Evolutionary conservation across 2,329 filamentous ascomycete species (phyloP).

Genomic region (Claviceps pazoutovae): DNA sequence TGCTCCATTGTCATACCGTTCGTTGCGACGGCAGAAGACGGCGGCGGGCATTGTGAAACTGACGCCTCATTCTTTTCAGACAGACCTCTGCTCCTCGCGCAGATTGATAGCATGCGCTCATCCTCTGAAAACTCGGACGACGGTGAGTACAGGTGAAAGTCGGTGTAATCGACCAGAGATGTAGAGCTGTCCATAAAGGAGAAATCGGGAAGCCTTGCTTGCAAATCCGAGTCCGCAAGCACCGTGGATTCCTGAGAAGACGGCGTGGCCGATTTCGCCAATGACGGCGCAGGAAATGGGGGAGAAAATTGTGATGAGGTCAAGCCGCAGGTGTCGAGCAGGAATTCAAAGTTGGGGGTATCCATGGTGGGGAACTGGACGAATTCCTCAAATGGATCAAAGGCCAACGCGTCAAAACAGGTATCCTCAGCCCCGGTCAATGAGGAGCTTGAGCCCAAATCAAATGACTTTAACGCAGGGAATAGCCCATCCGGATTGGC

Average conservation of each 20-base stretch:
- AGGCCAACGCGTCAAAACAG: constrained; percentile 5
- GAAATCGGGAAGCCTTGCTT: constrained; percentile 9
- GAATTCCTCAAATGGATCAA: constrained; percentile 31
- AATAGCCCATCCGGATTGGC: neutral
- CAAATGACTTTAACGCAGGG: constrained; percentile 6
- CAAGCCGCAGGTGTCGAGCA: constrained; percentile 27
- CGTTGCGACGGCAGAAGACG: neutral
- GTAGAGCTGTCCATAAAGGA: constrained; percentile 23
- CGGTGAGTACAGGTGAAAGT: constrained; percentile 44
- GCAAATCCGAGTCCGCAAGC: constrained; percentile 3
- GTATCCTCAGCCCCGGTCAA: constrained; percentile 11
- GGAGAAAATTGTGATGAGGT: constrained; percentile 24
- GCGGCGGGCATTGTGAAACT: constrained; percentile 2
- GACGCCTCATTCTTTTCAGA: constrained; percentile 5
- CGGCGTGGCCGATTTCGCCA: constrained; percentile 13
- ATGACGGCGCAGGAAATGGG: constrained; percentile 14
- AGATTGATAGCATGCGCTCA: constrained; percentile 25
- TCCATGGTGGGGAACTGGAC: constrained; percentile 27
- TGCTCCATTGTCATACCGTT: neutral
- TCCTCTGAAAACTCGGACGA: constrained; percentile 34
- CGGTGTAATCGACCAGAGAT: constrained; percentile 28
- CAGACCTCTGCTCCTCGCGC: constrained; percentile 6
- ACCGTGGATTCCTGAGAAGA: constrained; percentile 8
- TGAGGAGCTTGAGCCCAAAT: constrained; percentile 11
- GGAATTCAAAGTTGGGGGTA: constrained; percentile 30